These are phyloP conservation scores for Coniophora puteana DNA, from an alignment of 1,284 basidiomycete species.

Conservation along the genomic window DNA sequence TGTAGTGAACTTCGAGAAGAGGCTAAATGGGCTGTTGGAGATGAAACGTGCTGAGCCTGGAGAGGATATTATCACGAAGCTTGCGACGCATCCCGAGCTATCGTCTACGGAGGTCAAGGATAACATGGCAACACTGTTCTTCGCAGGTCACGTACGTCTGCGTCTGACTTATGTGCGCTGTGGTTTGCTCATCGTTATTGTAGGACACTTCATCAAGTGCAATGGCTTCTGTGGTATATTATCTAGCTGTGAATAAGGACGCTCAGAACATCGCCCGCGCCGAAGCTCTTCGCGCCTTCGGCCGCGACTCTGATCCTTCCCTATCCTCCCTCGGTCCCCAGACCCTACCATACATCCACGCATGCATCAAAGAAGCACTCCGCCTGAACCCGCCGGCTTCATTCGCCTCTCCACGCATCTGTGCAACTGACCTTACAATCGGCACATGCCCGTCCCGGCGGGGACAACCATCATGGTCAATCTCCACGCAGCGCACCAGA, in stretches of 20 bases:
- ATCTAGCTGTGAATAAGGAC: slow-evolving; percentile 24
- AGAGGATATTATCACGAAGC: slow-evolving; percentile 29
- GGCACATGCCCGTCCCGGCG: slow-evolving; percentile 10
- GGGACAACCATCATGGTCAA: not conserved
- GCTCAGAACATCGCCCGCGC: slow-evolving; percentile 22
- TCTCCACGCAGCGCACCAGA: not conserved
- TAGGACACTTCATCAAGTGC: slow-evolving; percentile 32
- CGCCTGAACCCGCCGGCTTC: slow-evolving; percentile 29
- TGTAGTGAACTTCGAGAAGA: not conserved
- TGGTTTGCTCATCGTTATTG: not conserved
- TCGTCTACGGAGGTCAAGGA: slow-evolving; percentile 24
- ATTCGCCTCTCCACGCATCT: slow-evolving; percentile 24
- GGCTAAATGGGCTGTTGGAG: not conserved
- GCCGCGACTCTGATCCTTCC: slow-evolving; percentile 18
- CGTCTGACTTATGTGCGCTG: not conserved
- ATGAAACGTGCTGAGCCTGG: slow-evolving; percentile 18
- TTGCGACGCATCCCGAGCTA: slow-evolving; percentile 26
- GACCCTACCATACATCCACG: slow-evolving; percentile 20
- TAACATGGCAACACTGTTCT: slow-evolving; percentile 29
- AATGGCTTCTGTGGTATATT: slow-evolving; percentile 26
- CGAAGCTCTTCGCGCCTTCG: slow-evolving; percentile 19
- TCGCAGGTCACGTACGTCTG: slow-evolving; percentile 28
- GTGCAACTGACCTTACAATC: slow-evolving; percentile 13
- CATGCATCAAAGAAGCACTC: slow-evolving; percentile 30
- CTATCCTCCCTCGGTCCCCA: slow-evolving; percentile 17